These are phyloP conservation scores for Thozetella sp. DNA, from an alignment of 495 filamentous ascomycete genomes.

Conservation along the genomic window DNA sequence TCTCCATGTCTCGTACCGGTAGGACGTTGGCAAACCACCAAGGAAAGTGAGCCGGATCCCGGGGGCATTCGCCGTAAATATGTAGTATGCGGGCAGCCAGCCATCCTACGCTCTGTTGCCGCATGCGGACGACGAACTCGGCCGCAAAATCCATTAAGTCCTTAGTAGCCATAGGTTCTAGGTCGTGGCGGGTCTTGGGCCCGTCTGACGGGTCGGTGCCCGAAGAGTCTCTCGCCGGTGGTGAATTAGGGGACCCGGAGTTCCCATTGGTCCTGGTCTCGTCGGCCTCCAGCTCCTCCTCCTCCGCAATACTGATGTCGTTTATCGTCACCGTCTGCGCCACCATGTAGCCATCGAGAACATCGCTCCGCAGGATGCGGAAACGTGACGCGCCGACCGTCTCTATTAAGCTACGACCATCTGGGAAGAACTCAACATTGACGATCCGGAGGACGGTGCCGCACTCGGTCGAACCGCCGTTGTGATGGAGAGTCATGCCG, in stretches of 20 bases:
- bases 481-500: constrained; percentile 73
- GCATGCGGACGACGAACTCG: constrained; percentile 69
- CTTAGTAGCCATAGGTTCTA: constrained; percentile 68
- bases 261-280: constrained; percentile 45
- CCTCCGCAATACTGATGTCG: constrained; percentile 78
- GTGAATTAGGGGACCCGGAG: neutral
- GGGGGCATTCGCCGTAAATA: constrained; percentile 77
- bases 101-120: constrained; percentile 68
- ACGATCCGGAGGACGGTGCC: constrained; percentile 79
- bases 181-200: constrained; percentile 26
- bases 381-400: constrained; percentile 77
- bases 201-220: neutral
- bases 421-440: constrained; percentile 69
- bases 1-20: constrained; percentile 75
- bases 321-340: constrained; percentile 73
- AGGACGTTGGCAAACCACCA: constrained; percentile 91
- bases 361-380: constrained; percentile 60
- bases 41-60: constrained; percentile 75
- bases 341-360: constrained; percentile 76
- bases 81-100: constrained; percentile 66
- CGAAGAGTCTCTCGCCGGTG: neutral
- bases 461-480: constrained; percentile 66
- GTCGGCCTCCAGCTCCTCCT: constrained; percentile 70
- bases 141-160: constrained; percentile 65
- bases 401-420: constrained; percentile 81